Base-by-base conservation (phyloP, 2,329 filamentous ascomycete species). In the Aspergillus hiratsukae region DNA sequence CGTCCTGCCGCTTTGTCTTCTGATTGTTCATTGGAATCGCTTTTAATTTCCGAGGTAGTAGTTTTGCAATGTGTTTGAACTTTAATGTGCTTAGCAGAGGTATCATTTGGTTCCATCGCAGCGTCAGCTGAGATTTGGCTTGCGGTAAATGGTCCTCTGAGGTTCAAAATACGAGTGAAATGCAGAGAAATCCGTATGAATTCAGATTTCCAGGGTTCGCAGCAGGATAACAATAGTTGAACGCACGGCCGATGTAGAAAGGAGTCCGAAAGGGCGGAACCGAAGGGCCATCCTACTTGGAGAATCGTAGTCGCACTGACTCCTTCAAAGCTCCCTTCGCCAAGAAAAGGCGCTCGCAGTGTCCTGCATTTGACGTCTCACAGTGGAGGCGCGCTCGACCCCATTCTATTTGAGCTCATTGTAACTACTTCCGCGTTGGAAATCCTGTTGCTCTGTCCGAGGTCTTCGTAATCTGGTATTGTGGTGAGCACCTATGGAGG, bases 231-330 rank as follows among this genome's bases (percentile, higher is more conserved):
- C 61, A 62, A 59, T 64, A 60, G 57, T 58, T 17, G 37, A 37
- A 59, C 56, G 62, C 59, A 63, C 29, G 53, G 19, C 58, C 31
- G 53, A 55, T 61, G 60, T 61, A 56, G 60, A 60, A 61, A 61
- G 52, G 31, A 54, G 35, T 48, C n/a, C 43, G 43, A 27, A 46
- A 21, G n/a, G 51, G 52, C 35, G 23, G 23, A 50, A 58, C 14
- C 50, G 48, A 52, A 56, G 45, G 45, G 27, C 31, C 37, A 40
- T 28, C 19, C 28, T 14, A 37, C 31, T 17, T 37, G 31, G 14
- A 37, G 14, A 17, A 17, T n/a, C 10, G 5, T 46, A 17, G 10
- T 25, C 14, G 21, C 43, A 14, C 14, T 10, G 7, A 23, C 21
- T 25, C n/a, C 21, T 23, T 19, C 2, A 2, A 7, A 23, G 21